Conservation (phyloP, 495 filamentous ascomycete genomes). For the Oidiodendron maius region DNA sequence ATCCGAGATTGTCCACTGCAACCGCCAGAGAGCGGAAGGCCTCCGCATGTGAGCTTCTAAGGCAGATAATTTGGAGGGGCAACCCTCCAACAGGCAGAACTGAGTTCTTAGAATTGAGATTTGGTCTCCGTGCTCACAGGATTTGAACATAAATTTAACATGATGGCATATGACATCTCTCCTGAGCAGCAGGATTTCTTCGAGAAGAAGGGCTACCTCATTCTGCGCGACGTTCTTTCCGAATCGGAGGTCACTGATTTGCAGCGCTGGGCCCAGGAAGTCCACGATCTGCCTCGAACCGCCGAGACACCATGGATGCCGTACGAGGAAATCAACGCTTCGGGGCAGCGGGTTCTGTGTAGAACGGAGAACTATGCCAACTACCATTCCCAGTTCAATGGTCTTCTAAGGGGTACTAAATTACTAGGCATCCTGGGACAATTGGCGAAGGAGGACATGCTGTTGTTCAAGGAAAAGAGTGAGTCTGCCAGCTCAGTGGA, state of each 20-base stretch:
- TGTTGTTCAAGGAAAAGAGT: slow-evolving; percentile 44
- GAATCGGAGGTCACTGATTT: slow-evolving; percentile 23
- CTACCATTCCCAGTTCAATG: slow-evolving; percentile 33
- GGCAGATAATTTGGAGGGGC: too few relatives aligned
- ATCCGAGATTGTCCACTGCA: too few relatives aligned
- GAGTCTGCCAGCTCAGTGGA: slow-evolving; percentile 1
- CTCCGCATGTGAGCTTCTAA: too few relatives aligned
- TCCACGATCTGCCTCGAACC: slow-evolving; percentile 34
- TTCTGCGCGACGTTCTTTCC: slow-evolving; percentile 29
- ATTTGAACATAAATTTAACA: background rate
- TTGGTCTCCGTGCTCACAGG: too few relatives aligned
- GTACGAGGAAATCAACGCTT: slow-evolving; percentile 39
- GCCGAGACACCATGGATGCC: slow-evolving; percentile 38
- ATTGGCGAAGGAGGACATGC: slow-evolving; percentile 37
- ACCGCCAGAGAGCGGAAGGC: too few relatives aligned
- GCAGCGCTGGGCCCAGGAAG: slow-evolving; percentile 38
- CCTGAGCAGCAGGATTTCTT: slow-evolving; percentile 31
- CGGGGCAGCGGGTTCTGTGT: slow-evolving; percentile 36
- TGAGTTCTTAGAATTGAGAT: too few relatives aligned
- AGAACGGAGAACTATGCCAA: slow-evolving; percentile 43
- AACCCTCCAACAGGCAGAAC: too few relatives aligned
- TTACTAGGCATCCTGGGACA: slow-evolving; percentile 30
- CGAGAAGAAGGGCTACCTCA: slow-evolving; percentile 34
- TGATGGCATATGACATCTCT: slow-evolving; percentile 26
- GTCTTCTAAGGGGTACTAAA: slow-evolving; percentile 33